A percentile compares a stretch with the other conserved stretches of the same genome.
Conservation (phyloP, 306 rosid genomes). For the Sindora glabra region DNA sequence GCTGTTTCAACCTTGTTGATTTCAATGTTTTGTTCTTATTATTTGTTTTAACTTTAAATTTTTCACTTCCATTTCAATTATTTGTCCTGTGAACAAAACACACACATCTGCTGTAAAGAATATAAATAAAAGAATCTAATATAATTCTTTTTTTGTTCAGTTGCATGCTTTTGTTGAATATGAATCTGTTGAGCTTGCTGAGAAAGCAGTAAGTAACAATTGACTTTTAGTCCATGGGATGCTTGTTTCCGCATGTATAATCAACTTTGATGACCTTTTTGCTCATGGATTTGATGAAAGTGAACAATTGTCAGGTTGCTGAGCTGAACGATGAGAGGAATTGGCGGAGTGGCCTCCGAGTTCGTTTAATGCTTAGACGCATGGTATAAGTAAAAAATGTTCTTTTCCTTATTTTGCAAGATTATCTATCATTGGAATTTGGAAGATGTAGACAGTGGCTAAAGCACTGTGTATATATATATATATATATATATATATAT, state of each 20-base stretch:
- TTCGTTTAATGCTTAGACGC: conserved; percentile 72
- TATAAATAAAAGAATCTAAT: conserved; percentile 29
- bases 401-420: neutral
- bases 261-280: conserved; percentile 7
- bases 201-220: conserved; percentile 77
- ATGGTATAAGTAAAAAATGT: conserved; percentile 32
- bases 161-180: conserved; percentile 98
- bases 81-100: neutral
- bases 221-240: conserved; percentile 4
- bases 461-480: too few species aligned
- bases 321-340: conserved; percentile 86
- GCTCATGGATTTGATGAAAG: conserved; percentile 10
- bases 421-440: neutral
- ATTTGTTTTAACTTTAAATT: neutral
- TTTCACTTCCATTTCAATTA: neutral
- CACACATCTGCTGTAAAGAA: neutral
- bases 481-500: too few species aligned
- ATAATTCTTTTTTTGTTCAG: conserved; percentile 34
- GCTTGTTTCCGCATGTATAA: conserved; percentile 3
- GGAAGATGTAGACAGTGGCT: neutral
- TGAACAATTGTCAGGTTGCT: conserved; percentile 52
- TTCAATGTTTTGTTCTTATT: neutral
- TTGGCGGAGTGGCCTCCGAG: conserved; percentile 91
- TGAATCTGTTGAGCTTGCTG: conserved; percentile 87
- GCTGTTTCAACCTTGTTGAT: neutral